Evolutionary conservation across 345 rosid species (phyloP).

Genomic region (Reutealis trisperma): DNA sequence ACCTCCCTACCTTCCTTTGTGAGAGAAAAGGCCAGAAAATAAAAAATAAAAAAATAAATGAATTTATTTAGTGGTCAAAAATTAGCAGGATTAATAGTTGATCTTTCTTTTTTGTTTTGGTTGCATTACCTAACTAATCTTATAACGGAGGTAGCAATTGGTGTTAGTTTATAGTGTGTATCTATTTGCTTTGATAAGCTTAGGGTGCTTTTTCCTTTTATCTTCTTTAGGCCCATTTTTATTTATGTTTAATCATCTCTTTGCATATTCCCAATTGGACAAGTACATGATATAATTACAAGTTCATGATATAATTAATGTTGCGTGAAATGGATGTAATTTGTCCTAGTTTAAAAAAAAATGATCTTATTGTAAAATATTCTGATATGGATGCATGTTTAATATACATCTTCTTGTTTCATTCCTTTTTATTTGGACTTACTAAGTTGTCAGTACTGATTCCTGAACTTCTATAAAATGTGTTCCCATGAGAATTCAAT

Average conservation of each 20-base stretch:
- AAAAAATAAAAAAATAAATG: too few relatives aligned
- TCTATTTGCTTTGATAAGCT: neutral
- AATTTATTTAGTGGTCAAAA: neutral
- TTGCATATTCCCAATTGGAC: neutral
- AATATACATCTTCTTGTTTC: neutral
- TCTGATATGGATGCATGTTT: too few relatives aligned
- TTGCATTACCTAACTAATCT: neutral
- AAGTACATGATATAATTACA: neutral
- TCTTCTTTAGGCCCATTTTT: neutral
- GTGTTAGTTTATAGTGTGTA: neutral
- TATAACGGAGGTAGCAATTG: neutral
- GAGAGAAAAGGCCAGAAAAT: neutral
- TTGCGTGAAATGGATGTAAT: neutral
- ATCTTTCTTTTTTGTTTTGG: neutral
- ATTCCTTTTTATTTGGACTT: neutral
- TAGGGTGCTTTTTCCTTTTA: neutral
- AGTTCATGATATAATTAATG: neutral
- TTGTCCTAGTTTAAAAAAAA: too few relatives aligned
- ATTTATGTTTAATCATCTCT: neutral
- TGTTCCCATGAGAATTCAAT: neutral
- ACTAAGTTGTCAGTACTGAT: neutral
- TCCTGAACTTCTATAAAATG: neutral
- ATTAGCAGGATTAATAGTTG: neutral
- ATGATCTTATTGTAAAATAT: neutral
- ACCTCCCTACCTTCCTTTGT: neutral